Evolutionary conservation across 2,329 filamentous ascomycete genomes (phyloP), one percentile per base, ranked within the genome.

Genomic region (Chrysoporthe puriensis): DNA sequence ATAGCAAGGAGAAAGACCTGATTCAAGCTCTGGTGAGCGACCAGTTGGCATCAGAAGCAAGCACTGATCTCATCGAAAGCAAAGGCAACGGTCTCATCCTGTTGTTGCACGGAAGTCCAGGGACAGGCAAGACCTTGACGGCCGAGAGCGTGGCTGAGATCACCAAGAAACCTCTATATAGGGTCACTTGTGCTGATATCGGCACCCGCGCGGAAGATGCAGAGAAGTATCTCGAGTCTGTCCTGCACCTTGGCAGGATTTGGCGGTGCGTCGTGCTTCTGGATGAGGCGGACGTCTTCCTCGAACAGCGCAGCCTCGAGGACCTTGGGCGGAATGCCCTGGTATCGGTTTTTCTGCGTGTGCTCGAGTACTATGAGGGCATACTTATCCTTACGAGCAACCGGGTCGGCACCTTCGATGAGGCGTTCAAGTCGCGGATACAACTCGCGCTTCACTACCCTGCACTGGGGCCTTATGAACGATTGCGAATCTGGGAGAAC

Each of bases 51-150:
- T 26, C 26, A 26, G 26, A 26, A 26, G 26, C 26, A 26, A 26
- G 26, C 26, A 26, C 26, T 34, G 50, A 32, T 4, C 32, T 34
- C 16, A 3, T 32, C 13, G 11, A 34, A 4, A 32, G 50, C 21
- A 54, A 13, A 32, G 14, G 48, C 48, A 52, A 13, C 11, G 3
- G n/a, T 11, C 4, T 21, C 32, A 74, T 79, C 9, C 71, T 78
- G 32, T 69, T 79, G 0, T 72, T 80, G 0, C 77, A 79, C 48
- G 77, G 78, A 0, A 71, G 72, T 2, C 78, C 78, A 0, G 78
- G 77, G 1, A 78, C 76, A 0, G 77, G 78, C 1, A 80, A 79
- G 63, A 78, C 78, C 1, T 66, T 79, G 43, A 80, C 78, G 0
- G 78, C 78, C 0, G 77, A 79, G 58, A 68, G 73, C 34, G 75